Evolutionary conservation across 2,329 filamentous ascomycete genomes (phyloP).

Genomic region (Xenoacremonium recifei): DNA sequence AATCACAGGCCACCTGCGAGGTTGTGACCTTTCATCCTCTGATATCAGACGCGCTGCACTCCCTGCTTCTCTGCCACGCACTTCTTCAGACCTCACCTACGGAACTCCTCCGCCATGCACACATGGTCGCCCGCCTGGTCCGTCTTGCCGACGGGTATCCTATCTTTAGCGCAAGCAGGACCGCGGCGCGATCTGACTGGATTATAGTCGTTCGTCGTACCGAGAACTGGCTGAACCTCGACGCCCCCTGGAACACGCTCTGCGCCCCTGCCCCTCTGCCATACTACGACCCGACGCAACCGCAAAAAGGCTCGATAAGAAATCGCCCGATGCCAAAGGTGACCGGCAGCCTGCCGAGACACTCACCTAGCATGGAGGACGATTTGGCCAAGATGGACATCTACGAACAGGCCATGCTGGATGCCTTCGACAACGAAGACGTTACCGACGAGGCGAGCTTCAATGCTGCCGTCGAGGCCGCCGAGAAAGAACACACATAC

Average conservation of each 20-base stretch:
- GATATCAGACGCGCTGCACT: conserved; percentile 75
- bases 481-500: background rate
- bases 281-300: conserved; percentile 13
- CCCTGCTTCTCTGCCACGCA: conserved; percentile 74
- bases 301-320: background rate
- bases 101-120: conserved; percentile 74
- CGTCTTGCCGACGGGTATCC: conserved; percentile 78
- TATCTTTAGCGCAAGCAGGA: conserved; percentile 71
- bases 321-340: background rate
- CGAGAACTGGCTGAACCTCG: conserved; percentile 68
- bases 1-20: conserved; percentile 28
- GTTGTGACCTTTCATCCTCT: conserved; percentile 72
- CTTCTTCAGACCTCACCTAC: conserved; percentile 75
- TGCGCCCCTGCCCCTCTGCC: conserved; percentile 61
- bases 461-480: conserved; percentile 36
- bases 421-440: conserved; percentile 65
- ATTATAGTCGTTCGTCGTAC: conserved; percentile 68
- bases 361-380: conserved; percentile 48
- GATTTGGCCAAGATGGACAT: conserved; percentile 56
- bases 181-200: conserved; percentile 76
- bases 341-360: conserved; percentile 30
- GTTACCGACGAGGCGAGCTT: conserved; percentile 67
- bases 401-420: conserved; percentile 64
- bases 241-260: conserved; percentile 66
- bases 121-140: conserved; percentile 76